These are phyloP conservation scores for Trichoderma sp. DNA, from an alignment of 2,329 filamentous ascomycete species.

Conservation along the genomic window DNA sequence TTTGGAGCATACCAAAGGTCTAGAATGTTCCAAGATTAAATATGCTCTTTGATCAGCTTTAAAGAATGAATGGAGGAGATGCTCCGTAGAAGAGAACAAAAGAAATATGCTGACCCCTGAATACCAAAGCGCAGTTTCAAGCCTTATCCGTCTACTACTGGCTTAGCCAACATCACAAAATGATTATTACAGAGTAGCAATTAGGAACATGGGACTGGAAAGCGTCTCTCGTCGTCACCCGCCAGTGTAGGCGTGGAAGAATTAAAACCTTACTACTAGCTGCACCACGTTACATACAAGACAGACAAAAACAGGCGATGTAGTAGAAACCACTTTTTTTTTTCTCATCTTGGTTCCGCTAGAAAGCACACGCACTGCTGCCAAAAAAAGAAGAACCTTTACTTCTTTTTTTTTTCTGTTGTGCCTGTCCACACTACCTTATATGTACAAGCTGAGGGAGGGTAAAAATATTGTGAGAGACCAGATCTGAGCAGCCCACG, in stretches of 20 bases:
- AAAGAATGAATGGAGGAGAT: neutral
- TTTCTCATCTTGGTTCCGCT: constrained; percentile 4
- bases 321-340: constrained; percentile 3
- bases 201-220: neutral
- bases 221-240: constrained; percentile 7
- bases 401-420: constrained; percentile 38
- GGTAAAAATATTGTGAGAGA: constrained; percentile 32
- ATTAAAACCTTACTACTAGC: constrained; percentile 20
- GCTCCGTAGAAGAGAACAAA: neutral
- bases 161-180: neutral
- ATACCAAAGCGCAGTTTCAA: neutral
- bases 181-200: neutral
- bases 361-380: constrained; percentile 25
- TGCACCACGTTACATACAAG: constrained; percentile 27
- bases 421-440: constrained; percentile 46
- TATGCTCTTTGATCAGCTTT: neutral
- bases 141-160: neutral
- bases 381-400: constrained; percentile 22
- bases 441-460: constrained; percentile 42
- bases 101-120: neutral
- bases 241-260: constrained; percentile 19
- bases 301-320: constrained; percentile 15
- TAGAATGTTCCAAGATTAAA: constrained; percentile 6
- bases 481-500: constrained; percentile 30
- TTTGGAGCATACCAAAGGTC: constrained; percentile 6